Percentiles rank a stretch among this genome's conserved stretches.
phyloP scores from a whole-genome alignment of 805 yeast genomes.

The Ogataea parapolymorpha region DNA sequence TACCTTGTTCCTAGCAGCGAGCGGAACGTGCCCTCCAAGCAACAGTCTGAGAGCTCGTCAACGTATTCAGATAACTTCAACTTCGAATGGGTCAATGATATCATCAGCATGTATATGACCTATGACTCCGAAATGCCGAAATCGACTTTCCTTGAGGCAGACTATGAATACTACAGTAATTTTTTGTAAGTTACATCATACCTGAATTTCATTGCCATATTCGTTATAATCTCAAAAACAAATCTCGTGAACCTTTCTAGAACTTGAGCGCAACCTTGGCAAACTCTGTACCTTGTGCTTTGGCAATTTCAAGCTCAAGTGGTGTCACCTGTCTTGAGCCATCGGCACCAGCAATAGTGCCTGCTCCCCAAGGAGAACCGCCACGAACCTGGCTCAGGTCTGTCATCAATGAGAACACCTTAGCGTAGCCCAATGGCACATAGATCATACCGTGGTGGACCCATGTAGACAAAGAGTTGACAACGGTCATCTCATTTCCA shows the following conservation, averaged over 20 bases:
- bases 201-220: background rate
- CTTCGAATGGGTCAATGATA: constrained; percentile 4
- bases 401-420: constrained; percentile 52
- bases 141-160: constrained; percentile 1
- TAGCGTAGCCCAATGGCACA: constrained; percentile 73
- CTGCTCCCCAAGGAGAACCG: constrained; percentile 87
- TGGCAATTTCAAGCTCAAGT: constrained; percentile 63
- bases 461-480: constrained; percentile 54
- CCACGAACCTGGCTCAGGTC: constrained; percentile 70
- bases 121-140: background rate
- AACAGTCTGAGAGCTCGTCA: constrained; percentile 1
- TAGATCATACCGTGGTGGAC: constrained; percentile 75
- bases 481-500: constrained; percentile 73
- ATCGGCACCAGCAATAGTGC: constrained; percentile 69
- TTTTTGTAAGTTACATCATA: background rate
- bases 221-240: background rate
- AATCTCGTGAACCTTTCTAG: background rate
- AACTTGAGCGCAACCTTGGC: constrained; percentile 42
- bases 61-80: background rate
- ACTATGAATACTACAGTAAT: constrained; percentile 2
- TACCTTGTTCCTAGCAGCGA: background rate
- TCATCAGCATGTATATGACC: constrained; percentile 4
- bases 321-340: constrained; percentile 68
- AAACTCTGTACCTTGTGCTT: constrained; percentile 65
- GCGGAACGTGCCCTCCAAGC: background rate